A percentile compares a stretch with the other conserved stretches of the same genome.
Evolutionary conservation across 805 yeast genomes (phyloP).

Genomic region (Myxozyma neglecta): DNA sequence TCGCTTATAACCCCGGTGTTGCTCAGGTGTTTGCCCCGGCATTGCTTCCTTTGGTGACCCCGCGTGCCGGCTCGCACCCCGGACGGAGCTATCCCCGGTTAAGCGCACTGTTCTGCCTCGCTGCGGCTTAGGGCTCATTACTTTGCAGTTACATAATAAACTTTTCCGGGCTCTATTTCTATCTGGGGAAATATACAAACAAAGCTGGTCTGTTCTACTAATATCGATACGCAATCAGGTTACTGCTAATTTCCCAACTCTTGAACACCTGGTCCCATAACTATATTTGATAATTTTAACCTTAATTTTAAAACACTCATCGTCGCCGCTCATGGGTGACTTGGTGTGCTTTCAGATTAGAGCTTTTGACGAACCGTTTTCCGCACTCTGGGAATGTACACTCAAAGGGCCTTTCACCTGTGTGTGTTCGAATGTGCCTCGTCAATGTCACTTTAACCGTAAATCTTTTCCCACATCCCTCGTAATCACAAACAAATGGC

Average conservation of each 20-base stretch:
- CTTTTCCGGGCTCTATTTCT: not conserved
- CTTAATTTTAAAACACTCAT: not conserved
- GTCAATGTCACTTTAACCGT: conserved; percentile 86
- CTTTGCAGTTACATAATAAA: not conserved
- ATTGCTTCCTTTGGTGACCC: not conserved
- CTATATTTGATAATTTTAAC: too few species aligned
- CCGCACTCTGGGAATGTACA: conserved; percentile 33
- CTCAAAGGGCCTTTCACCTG: conserved; percentile 39
- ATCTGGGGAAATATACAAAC: too few species aligned
- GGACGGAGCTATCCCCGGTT: conserved; percentile 4
- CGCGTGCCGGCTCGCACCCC: not conserved
- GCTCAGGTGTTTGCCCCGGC: not conserved
- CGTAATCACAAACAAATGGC: conserved; percentile 75
- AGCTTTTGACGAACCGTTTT: conserved; percentile 49
- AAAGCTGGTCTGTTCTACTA: too few species aligned
- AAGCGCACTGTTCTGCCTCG: not conserved
- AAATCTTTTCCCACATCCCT: conserved; percentile 75
- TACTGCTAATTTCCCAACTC: too few species aligned
- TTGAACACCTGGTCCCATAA: too few species aligned
- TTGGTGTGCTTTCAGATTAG: conserved; percentile 77
- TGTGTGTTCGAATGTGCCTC: conserved; percentile 81
- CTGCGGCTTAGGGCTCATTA: conserved; percentile 5
- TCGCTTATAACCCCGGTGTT: not conserved
- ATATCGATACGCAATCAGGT: too few species aligned
- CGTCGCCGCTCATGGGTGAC: conserved; percentile 25